Base-by-base conservation (phyloP, 139 green algal species). In the Trebouxia sp. region DNA sequence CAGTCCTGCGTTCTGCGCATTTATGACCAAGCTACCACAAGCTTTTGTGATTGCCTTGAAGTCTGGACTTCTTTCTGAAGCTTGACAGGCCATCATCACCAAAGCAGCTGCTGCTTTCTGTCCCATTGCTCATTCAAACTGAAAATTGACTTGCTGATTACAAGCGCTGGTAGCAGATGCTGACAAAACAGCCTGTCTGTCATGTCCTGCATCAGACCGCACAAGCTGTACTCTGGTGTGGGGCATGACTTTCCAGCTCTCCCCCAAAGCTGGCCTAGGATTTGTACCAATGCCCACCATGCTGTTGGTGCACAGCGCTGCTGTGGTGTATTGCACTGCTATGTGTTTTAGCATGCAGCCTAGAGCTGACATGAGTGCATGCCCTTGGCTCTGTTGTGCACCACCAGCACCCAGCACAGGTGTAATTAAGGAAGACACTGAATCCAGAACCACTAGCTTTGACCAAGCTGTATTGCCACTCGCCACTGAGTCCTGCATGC, bases 261-360 rank as follows among this genome's bases (percentile, higher is more conserved):
- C 88, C 1, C 88, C 88, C 35, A 90, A 82, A n/a, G 88, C 88
- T 14, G 88, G 88, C 70, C 81, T 48, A 47, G 66, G 30, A 20
- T 55, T 42, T 78, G 28, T 76, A 39, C 38, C 43, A 48, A 66
- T 78, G 15, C 55, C 37, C 24, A 89, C 87, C 9, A 89, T 74
- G 78, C 90, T 85, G 80, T 91, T 92, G 17, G 86, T 90, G 5
- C 87, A 72, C 45, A 92, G 80, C 51, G 90, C 87, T 10, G 80
- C 85, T 1, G 85, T n/a, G 6, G 45, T 41, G 38, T 81, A 55
- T 1, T 2, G 17, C 5, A 78, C 56, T 15, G 88, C 88, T 5
- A 88, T 56, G 42, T 79, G 43, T 11, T 81, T 78, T 14, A 92
- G 78, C 10, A 66, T 4, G 3, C 80, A 67, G 3, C 69, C 86